A percentile compares a stretch with the other conserved stretches of the same genome.
Conservation (phyloP, 352 stramenopile genomes). For the Globisporangium alternatum region DNA sequence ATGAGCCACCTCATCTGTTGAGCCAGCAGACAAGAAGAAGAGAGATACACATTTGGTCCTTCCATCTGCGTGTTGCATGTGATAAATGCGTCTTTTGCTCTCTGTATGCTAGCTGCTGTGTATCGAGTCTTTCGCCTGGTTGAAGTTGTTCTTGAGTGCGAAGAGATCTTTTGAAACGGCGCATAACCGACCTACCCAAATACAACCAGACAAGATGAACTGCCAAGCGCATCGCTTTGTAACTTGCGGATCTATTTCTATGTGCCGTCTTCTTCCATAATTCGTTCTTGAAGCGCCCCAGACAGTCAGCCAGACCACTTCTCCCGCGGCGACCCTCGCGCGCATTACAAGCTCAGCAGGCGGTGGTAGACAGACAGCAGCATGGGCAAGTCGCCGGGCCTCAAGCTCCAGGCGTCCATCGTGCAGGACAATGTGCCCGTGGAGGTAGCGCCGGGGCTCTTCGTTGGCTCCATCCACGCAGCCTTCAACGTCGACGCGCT, state of each 20-base stretch:
- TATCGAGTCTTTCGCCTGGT: background rate
- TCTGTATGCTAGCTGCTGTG: background rate
- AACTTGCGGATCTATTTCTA: slow-evolving; percentile 8
- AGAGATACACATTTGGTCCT: background rate
- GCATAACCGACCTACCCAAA: slow-evolving; percentile 1
- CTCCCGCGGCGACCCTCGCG: background rate
- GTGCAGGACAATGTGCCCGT: slow-evolving; percentile 86
- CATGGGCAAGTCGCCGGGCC: slow-evolving; percentile 55
- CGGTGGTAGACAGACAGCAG: background rate
- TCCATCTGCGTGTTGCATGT: slow-evolving; percentile 2
- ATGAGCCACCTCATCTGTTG: slow-evolving; percentile 88
- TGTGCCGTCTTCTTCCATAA: slow-evolving; percentile 1
- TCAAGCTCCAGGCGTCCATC: slow-evolving; percentile 60
- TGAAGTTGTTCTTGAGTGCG: background rate
- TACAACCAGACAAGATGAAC: background rate
- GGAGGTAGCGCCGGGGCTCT: slow-evolving; percentile 64
- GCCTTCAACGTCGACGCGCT: slow-evolving; percentile 86
- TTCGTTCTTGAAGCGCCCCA: background rate
- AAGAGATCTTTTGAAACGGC: slow-evolving; percentile 3
- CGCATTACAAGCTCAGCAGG: background rate
- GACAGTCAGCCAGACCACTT: background rate
- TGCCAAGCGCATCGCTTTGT: background rate
- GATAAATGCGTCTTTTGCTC: background rate
- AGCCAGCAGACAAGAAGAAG: background rate
- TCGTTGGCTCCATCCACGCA: slow-evolving; percentile 83